Percentiles rank a stretch among this genome's conserved stretches.
Evolutionary conservation across 2,329 filamentous ascomycete genomes (phyloP).

Genomic region (Botrytis fabae): DNA sequence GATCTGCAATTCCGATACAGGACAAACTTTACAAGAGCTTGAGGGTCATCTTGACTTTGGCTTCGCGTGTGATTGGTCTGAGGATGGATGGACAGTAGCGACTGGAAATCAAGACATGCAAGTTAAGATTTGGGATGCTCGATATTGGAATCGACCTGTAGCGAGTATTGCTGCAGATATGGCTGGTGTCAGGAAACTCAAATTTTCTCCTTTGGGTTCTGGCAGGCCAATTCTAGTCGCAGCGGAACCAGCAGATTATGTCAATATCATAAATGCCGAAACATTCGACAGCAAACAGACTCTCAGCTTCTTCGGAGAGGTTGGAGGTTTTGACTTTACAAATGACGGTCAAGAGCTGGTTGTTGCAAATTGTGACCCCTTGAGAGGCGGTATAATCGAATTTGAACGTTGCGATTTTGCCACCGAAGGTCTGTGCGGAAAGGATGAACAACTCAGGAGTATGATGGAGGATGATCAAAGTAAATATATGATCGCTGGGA

Average conservation of each 20-base stretch:
- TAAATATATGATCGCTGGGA: neutral
- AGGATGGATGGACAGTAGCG: slow-evolving; percentile 73
- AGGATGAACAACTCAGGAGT: slow-evolving; percentile 11
- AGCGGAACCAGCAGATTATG: slow-evolving; percentile 73
- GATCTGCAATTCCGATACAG: slow-evolving; percentile 69
- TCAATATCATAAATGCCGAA: slow-evolving; percentile 69
- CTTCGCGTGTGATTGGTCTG: slow-evolving; percentile 78
- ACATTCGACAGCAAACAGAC: slow-evolving; percentile 66
- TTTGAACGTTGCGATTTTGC: slow-evolving; percentile 40
- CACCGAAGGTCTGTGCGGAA: slow-evolving; percentile 23
- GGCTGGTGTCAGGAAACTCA: slow-evolving; percentile 66
- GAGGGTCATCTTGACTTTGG: slow-evolving; percentile 67
- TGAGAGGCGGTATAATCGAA: slow-evolving; percentile 58
- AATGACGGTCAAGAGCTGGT: slow-evolving; percentile 68
- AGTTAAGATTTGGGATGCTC: slow-evolving; percentile 74
- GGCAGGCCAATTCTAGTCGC: slow-evolving; percentile 67
- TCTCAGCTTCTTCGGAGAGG: slow-evolving; percentile 73
- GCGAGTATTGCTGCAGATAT: slow-evolving; percentile 63
- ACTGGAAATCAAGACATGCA: slow-evolving; percentile 75
- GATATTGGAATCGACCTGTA: slow-evolving; percentile 61
- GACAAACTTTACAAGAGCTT: slow-evolving; percentile 57
- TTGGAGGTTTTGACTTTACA: slow-evolving; percentile 67
- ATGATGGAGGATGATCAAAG: slow-evolving; percentile 12
- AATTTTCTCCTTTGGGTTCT: slow-evolving; percentile 70
- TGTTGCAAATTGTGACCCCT: slow-evolving; percentile 64